A percentile compares a stretch with the other conserved stretches of the same genome.
Evolutionary conservation across 2,329 filamentous ascomycete species (phyloP).

Genomic region (Calonectria hawksworthii): DNA sequence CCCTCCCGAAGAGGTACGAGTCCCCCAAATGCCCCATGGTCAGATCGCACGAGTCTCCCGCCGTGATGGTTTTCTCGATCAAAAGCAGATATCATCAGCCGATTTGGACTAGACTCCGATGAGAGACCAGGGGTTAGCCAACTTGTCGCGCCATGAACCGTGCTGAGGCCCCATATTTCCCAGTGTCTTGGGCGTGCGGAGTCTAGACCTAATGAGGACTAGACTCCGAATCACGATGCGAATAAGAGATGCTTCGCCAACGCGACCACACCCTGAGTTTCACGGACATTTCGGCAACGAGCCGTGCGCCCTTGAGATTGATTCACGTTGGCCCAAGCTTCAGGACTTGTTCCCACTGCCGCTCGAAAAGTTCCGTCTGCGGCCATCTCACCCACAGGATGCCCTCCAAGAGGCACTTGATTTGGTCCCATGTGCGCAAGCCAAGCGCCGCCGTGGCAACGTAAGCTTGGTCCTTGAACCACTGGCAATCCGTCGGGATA

Average conservation of each 20-base stretch:
- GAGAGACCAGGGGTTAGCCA: neutral
- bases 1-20: neutral
- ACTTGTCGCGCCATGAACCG: neutral
- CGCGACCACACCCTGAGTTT: neutral
- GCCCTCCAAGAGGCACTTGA: constrained; percentile 27
- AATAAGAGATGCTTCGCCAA: constrained; percentile 31
- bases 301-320: neutral
- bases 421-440: constrained; percentile 34
- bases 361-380: constrained; percentile 27
- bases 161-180: neutral
- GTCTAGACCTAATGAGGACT: constrained; percentile 41
- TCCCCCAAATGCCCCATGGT: neutral
- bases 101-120: constrained; percentile 45
- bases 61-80: neutral
- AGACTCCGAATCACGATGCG: constrained; percentile 48
- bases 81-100: constrained; percentile 33
- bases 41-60: neutral
- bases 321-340: neutral
- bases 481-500: constrained; percentile 44
- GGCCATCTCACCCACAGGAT: constrained; percentile 38
- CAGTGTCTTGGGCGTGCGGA: constrained; percentile 31
- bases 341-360: constrained; percentile 34
- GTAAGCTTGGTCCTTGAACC: constrained; percentile 47
- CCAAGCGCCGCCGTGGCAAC: constrained; percentile 17
- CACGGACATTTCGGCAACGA: neutral